Conservation (phyloP, 768 basidiomycete species). For the Auricularia cornea region DNA sequence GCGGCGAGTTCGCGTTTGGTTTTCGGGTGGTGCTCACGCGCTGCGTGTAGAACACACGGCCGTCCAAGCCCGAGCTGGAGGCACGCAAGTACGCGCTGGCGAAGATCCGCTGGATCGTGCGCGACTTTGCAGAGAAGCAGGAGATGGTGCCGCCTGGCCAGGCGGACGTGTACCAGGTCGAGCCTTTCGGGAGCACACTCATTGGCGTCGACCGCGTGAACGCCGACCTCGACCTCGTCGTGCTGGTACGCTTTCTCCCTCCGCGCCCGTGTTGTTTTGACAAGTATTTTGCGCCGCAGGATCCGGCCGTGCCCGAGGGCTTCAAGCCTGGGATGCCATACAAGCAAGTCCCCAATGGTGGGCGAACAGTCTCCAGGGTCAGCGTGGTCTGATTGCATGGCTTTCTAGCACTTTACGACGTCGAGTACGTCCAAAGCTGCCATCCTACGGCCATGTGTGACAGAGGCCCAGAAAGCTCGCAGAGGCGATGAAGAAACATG, state of each 20-base stretch:
- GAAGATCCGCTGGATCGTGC: not conserved
- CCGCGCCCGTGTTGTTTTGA: not conserved
- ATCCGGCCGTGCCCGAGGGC: conserved; percentile 21
- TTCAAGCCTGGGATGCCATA: conserved; percentile 19
- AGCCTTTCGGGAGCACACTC: conserved; percentile 41
- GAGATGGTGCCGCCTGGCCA: too few species aligned
- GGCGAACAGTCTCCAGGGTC: not conserved
- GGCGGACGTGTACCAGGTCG: conserved; percentile 13
- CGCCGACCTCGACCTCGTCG: conserved; percentile 46
- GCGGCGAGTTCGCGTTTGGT: not conserved
- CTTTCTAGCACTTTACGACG: conserved; percentile 23
- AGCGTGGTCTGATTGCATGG: not conserved
- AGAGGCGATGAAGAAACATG: conserved; percentile 18
- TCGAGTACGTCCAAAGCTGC: conserved; percentile 15
- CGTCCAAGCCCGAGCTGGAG: not conserved
- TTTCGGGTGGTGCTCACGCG: not conserved
- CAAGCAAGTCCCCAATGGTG: conserved; percentile 24
- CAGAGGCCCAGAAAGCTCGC: conserved; percentile 24
- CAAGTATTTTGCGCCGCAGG: conserved; percentile 18
- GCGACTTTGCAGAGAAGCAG: too few species aligned
- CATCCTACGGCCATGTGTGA: not conserved
- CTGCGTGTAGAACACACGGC: not conserved
- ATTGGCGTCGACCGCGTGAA: conserved; percentile 34
- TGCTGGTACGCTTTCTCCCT: conserved; percentile 32
- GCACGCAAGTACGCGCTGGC: not conserved